These are phyloP conservation scores for Fomitiporia mediterranea DNA, from an alignment of 1,284 basidiomycete species.

Conservation along the genomic window DNA sequence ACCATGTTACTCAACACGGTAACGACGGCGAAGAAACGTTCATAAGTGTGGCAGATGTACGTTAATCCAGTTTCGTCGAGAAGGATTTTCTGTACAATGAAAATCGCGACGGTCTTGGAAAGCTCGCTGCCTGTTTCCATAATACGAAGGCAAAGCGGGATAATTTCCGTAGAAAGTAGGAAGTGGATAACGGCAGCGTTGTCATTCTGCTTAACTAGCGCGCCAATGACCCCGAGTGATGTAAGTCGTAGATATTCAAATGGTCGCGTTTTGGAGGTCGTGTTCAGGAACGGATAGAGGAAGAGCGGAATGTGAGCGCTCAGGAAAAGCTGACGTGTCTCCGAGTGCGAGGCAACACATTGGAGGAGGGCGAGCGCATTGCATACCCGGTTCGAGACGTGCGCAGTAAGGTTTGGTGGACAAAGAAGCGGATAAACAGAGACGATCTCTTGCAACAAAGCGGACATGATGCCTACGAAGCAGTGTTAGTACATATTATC, in stretches of 20 bases:
- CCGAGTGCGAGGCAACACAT: slow-evolving; percentile 95
- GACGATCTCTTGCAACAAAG: slow-evolving; percentile 95
- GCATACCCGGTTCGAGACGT: slow-evolving; percentile 99
- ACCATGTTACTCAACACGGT: slow-evolving; percentile 99
- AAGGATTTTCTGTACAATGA: slow-evolving; percentile 99
- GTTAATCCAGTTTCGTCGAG: slow-evolving; percentile 97
- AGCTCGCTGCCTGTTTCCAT: slow-evolving; percentile 99
- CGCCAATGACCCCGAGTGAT: slow-evolving; percentile 96
- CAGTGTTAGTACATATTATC: neutral
- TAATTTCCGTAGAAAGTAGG: slow-evolving; percentile 98
- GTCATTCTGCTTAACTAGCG: slow-evolving; percentile 99
- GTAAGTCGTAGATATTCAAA: slow-evolving; percentile 99
- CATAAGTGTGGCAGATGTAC: slow-evolving; percentile 99
- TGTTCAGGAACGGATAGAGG: slow-evolving; percentile 99
- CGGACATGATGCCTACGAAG: slow-evolving; percentile 91
- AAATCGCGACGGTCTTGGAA: slow-evolving; percentile 99
- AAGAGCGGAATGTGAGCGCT: slow-evolving; percentile 97
- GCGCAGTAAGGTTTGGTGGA: slow-evolving; percentile 94
- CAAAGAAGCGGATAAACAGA: slow-evolving; percentile 96
- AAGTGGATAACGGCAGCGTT: slow-evolving; percentile 99
- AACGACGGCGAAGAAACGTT: slow-evolving; percentile 98
- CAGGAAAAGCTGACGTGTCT: slow-evolving; percentile 89
- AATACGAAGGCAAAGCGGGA: slow-evolving; percentile 97
- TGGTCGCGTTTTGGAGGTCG: slow-evolving; percentile 96
- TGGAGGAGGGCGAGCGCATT: slow-evolving; percentile 97